Evolutionary conservation across 768 basidiomycete species (phyloP).

Genomic region (Kwoniella sp.): DNA sequence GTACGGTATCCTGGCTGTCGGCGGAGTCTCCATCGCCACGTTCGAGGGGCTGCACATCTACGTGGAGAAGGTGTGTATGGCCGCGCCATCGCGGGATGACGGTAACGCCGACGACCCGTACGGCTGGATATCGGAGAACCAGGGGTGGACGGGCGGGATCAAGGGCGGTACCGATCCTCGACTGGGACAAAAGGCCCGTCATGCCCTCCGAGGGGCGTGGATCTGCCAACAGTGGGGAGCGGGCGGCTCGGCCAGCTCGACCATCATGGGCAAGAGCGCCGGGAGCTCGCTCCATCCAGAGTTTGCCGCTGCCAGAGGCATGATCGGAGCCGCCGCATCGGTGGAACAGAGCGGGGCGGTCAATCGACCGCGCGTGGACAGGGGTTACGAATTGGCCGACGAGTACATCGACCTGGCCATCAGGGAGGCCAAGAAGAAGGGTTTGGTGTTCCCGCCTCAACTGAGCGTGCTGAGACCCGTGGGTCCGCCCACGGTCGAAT

Average conservation of each 20-base stretch:
- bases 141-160: constrained; percentile 41
- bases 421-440: constrained; percentile 28
- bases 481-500: constrained; percentile 4
- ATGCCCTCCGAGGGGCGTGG: constrained; percentile 45
- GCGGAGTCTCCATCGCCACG: constrained; percentile 8
- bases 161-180: constrained; percentile 39
- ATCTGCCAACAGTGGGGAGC: constrained; percentile 42
- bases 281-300: constrained; percentile 25
- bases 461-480: constrained; percentile 8
- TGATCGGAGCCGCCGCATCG: constrained; percentile 22
- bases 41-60: constrained; percentile 33
- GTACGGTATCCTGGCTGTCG: constrained; percentile 19
- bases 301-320: constrained; percentile 19
- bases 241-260: constrained; percentile 23
- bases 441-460: constrained; percentile 36
- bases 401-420: constrained; percentile 44
- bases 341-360: background rate
- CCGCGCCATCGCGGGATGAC: constrained; percentile 15
- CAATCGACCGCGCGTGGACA: constrained; percentile 28
- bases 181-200: constrained; percentile 41
- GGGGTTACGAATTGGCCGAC: constrained; percentile 42
- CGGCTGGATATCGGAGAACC: constrained; percentile 41
- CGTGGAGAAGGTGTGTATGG: constrained; percentile 24
- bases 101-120: constrained; percentile 20
- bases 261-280: constrained; percentile 18